Percentiles rank a stretch among this genome's conserved stretches.
Conservation (phyloP, 805 yeast genomes). For the Saturnispora dispora region DNA sequence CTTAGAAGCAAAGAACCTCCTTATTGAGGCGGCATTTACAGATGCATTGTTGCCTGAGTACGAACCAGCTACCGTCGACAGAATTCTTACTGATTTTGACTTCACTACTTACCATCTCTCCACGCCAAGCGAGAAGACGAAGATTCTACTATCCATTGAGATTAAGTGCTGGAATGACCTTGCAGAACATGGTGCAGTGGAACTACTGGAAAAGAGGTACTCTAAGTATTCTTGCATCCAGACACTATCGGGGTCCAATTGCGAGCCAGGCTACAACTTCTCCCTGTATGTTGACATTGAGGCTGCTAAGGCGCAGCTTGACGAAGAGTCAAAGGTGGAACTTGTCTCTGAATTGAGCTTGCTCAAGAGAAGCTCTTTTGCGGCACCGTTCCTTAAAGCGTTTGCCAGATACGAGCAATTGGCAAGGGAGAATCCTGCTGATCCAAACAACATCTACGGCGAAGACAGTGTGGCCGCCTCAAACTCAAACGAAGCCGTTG, state of each 20-base stretch:
- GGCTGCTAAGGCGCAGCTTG: constrained; percentile 14
- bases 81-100: constrained; percentile 91
- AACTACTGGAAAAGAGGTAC: constrained; percentile 44
- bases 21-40: constrained; percentile 70
- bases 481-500: constrained; percentile 43
- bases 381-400: constrained; percentile 88
- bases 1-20: constrained; percentile 73
- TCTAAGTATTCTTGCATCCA: constrained; percentile 31
- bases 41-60: constrained; percentile 52
- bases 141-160: constrained; percentile 57
- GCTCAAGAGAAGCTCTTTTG: constrained; percentile 78
- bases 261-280: constrained; percentile 77
- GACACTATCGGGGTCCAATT: constrained; percentile 26
- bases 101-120: constrained; percentile 90
- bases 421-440: constrained; percentile 33
- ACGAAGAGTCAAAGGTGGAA: constrained; percentile 39
- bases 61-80: constrained; percentile 52
- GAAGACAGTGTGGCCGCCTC: constrained; percentile 27
- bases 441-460: constrained; percentile 35
- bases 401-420: constrained; percentile 70
- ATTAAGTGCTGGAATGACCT: constrained; percentile 75
- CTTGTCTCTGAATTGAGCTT: constrained; percentile 60
- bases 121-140: constrained; percentile 67
- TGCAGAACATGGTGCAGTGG: constrained; percentile 52
- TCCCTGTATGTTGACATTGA: constrained; percentile 58